Base-by-base conservation (phyloP, 345 rosid genomes). In the Populus ilicifolia region DNA sequence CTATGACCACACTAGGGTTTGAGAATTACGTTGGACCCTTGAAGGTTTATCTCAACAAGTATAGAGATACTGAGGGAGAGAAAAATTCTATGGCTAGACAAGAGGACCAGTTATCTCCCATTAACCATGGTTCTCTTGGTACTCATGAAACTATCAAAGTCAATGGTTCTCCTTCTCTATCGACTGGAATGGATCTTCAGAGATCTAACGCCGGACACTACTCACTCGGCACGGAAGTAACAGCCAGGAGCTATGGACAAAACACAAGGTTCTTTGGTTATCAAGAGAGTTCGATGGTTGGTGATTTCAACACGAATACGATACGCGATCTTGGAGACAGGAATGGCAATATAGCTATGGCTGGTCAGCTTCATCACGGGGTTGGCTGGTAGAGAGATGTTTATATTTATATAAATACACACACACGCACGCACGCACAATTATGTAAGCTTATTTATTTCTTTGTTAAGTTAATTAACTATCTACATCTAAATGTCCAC, bases 181-280 rank as follows among this genome's bases (percentile, higher is more conserved):
- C 78, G 17, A 14, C 56, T 1, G 71, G 48, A 8, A 29, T 67
- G 21, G 82, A 36, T 21, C 79, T 79, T 35, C 80, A 74, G 67
- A 75, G 74, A 13, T 79, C 71, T 54, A 62, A 76, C n/a, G n/a
- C 38, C 29, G 87, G 84, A 11, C 74, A 84, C 62, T 82, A 78
- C 77, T 75, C 89, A 3, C 81, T 82, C 67, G 85, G 84, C 20
- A 7, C 83, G 6, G 80, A 85, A 74, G 78, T 52, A 29, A 21
- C 12, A 10, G 35, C 46, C 0, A 80, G 43, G 14, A 62, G 10
- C 38, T 20, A 48, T 23, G 84, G 80, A 35, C 79, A 78, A 17
- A 62, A 43, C 29, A 30, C 75, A 62, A 69, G 74, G 69, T 67
- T 66, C n/a, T 62, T 71, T 4, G 64, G 78, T 8, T 77, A 64